phyloP scores from a whole-genome alignment of 192 early-diverging fungal species.

The Coemansia sp. region DNA sequence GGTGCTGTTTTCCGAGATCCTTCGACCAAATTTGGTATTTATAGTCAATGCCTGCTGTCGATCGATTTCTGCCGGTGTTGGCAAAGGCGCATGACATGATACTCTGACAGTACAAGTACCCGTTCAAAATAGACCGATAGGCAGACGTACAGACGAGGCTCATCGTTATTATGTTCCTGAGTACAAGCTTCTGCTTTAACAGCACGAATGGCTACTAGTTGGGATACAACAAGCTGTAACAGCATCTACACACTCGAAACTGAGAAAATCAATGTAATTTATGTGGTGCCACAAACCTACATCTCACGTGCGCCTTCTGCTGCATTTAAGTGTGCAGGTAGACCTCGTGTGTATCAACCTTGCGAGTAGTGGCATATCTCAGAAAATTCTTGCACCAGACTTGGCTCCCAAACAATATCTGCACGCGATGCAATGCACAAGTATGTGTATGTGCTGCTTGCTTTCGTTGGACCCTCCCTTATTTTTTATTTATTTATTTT shows the following conservation, averaged over 20 bases:
- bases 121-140: background rate
- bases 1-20: background rate
- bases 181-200: background rate
- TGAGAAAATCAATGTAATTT: background rate
- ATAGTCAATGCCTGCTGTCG: background rate
- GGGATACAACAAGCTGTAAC: background rate
- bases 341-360: background rate
- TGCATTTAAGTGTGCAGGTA: background rate
- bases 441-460: background rate
- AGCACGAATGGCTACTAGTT: background rate
- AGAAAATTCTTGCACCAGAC: background rate
- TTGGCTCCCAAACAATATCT: background rate
- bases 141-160: background rate
- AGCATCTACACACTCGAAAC: background rate
- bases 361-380: background rate
- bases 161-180: background rate
- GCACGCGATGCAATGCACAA: constrained; percentile 1
- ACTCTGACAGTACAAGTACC: background rate
- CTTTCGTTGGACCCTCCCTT: background rate
- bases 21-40: background rate
- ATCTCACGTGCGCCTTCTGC: background rate
- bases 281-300: background rate
- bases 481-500: background rate
- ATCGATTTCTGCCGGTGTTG: constrained; percentile 1
- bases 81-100: background rate